These are phyloP conservation scores for Podospora australis DNA, from an alignment of 495 filamentous ascomycete species.

Conservation along the genomic window DNA sequence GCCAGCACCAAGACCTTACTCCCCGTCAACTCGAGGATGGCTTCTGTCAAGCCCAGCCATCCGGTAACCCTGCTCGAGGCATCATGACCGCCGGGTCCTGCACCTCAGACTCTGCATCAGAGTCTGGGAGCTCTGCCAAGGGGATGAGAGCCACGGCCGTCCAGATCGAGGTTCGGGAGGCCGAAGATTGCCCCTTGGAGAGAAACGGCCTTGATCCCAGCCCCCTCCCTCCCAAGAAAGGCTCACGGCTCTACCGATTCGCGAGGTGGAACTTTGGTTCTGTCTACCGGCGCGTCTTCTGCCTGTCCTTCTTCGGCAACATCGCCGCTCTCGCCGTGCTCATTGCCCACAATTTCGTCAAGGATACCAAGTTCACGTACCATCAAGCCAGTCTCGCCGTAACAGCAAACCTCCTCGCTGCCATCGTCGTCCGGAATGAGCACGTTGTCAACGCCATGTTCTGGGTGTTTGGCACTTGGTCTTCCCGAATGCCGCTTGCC, in stretches of 20 bases:
- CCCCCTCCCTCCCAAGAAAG: constrained; percentile 25
- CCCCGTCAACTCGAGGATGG: background rate
- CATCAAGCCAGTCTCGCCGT: constrained; percentile 31
- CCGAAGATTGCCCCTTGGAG: constrained; percentile 5
- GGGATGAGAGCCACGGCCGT: no score
- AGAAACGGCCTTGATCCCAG: constrained; percentile 11
- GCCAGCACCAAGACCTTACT: background rate
- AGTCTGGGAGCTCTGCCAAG: no score
- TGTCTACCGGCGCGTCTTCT: constrained; percentile 32
- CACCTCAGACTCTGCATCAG: background rate
- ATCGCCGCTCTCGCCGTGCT: constrained; percentile 18
- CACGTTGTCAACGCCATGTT: constrained; percentile 70
- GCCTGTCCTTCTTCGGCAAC: constrained; percentile 27
- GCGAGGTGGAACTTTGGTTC: constrained; percentile 31
- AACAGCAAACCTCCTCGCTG: constrained; percentile 42
- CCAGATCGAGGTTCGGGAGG: no score
- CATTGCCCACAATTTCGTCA: constrained; percentile 1
- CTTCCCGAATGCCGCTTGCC: constrained; percentile 54
- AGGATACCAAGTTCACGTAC: constrained; percentile 13
- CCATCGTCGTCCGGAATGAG: constrained; percentile 62
- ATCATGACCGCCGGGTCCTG: background rate
- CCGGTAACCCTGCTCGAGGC: background rate
- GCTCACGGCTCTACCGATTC: constrained; percentile 24
- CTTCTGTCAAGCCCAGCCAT: background rate
- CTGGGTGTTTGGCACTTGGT: constrained; percentile 47